Conservation (phyloP, 805 yeast species). For the Ogataea nitratoaversa region DNA sequence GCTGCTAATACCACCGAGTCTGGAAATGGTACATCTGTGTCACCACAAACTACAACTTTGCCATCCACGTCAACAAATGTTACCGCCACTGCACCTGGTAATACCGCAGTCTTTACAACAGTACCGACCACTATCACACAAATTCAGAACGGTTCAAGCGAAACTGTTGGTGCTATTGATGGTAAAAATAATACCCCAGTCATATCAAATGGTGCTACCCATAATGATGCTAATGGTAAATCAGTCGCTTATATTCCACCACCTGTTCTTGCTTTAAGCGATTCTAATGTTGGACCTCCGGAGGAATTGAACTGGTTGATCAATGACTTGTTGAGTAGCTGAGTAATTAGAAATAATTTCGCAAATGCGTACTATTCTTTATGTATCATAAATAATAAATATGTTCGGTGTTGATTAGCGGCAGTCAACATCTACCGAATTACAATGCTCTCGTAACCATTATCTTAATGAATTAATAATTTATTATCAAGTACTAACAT, state of each 20-base stretch:
- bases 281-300: slow-evolving; percentile 36
- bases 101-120: not conserved
- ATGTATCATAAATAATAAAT: no score
- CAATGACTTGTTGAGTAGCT: slow-evolving; percentile 48
- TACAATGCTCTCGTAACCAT: no score
- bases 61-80: no score
- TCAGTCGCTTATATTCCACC: slow-evolving; percentile 8
- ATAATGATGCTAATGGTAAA: slow-evolving; percentile 1
- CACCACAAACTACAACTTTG: no score
- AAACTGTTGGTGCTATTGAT: not conserved
- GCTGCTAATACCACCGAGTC: no score
- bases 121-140: not conserved
- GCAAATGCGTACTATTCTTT: no score
- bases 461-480: no score
- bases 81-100: slow-evolving; percentile 4
- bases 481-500: no score
- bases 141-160: not conserved
- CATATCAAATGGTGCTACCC: not conserved
- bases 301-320: slow-evolving; percentile 71
- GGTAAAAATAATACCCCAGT: not conserved
- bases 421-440: no score
- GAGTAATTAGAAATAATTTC: not conserved
- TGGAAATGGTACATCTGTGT: no score
- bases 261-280: slow-evolving; percentile 24
- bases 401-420: no score